Evolutionary conservation across 78 protist genomes (phyloP).

Genomic region (Isochrysis galbana): DNA sequence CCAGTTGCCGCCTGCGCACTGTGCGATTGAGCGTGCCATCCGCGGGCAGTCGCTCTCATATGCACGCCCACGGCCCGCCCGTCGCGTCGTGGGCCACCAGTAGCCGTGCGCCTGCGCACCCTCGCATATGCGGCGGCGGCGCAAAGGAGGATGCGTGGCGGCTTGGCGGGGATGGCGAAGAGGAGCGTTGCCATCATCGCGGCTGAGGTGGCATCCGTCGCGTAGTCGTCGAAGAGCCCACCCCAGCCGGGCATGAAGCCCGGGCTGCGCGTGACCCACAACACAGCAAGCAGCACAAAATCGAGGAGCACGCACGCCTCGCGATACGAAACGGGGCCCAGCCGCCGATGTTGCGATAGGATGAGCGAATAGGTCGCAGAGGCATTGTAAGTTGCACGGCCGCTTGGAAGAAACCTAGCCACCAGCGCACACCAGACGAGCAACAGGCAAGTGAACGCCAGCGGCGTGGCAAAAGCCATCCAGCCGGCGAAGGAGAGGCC

Average conservation of each 20-base stretch:
- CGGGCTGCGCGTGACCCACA: constrained; percentile 19
- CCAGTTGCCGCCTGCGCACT: no score
- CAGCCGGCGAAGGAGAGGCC: not conserved
- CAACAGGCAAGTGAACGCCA: not conserved
- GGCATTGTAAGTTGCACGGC: not conserved
- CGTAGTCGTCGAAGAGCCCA: not conserved
- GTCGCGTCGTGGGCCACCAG: not conserved
- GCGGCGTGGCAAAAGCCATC: not conserved
- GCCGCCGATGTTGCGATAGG: not conserved
- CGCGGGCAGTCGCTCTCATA: no score
- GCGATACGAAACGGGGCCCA: not conserved
- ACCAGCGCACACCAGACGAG: not conserved
- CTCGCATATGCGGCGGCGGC: not conserved
- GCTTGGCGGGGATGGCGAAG: constrained; percentile 21
- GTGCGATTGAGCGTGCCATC: no score
- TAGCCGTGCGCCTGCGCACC: not conserved
- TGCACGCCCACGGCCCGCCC: no score
- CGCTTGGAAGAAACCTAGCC: not conserved
- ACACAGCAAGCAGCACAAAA: not conserved
- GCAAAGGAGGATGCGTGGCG: not conserved
- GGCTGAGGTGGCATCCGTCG: constrained; percentile 44
- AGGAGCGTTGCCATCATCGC: not conserved
- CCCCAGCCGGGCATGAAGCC: not conserved
- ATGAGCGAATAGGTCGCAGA: not conserved
- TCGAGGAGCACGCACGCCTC: not conserved